These are phyloP conservation scores for Vitis labrusca DNA, from an alignment of 164 flowering plant genomes.

Conservation along the genomic window DNA sequence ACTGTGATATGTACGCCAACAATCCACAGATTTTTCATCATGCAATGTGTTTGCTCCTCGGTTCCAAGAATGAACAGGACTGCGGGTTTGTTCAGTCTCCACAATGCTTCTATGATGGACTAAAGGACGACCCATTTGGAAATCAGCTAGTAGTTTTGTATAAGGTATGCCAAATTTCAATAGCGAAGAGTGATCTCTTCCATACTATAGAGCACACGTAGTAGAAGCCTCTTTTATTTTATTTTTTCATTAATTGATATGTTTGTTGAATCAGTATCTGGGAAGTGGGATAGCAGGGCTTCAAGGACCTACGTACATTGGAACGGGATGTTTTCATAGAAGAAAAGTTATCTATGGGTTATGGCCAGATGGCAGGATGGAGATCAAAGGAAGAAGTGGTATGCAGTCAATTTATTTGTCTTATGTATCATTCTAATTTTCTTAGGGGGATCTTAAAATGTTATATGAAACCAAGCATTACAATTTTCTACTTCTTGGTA, in stretches of 20 bases:
- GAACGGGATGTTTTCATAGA: constrained; percentile 59
- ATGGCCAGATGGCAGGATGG: constrained; percentile 22
- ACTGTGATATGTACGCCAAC: constrained; percentile 71
- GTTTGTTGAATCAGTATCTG: constrained; percentile 6
- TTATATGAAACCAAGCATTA: no score
- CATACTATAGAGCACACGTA: no score
- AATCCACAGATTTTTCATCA: constrained; percentile 46
- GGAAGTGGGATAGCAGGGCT: constrained; percentile 38
- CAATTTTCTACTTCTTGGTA: neutral
- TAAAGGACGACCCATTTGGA: constrained; percentile 53
- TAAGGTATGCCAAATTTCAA: constrained; percentile 20
- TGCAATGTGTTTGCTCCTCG: constrained; percentile 58
- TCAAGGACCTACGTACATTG: constrained; percentile 52
- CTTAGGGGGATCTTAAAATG: neutral
- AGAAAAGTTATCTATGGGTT: constrained; percentile 56
- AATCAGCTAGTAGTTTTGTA: constrained; percentile 24
- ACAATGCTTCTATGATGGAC: constrained; percentile 43
- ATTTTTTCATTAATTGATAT: neutral
- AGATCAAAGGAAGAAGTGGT: neutral
- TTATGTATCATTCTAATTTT: neutral
- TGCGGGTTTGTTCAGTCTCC: constrained; percentile 56
- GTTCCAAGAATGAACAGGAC: constrained; percentile 26
- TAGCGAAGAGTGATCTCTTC: no score
- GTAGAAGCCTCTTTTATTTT: no score
- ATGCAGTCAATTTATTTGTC: neutral